Evolutionary conservation across 1,284 basidiomycete species (phyloP).

Genomic region (Puccinia polysora): DNA sequence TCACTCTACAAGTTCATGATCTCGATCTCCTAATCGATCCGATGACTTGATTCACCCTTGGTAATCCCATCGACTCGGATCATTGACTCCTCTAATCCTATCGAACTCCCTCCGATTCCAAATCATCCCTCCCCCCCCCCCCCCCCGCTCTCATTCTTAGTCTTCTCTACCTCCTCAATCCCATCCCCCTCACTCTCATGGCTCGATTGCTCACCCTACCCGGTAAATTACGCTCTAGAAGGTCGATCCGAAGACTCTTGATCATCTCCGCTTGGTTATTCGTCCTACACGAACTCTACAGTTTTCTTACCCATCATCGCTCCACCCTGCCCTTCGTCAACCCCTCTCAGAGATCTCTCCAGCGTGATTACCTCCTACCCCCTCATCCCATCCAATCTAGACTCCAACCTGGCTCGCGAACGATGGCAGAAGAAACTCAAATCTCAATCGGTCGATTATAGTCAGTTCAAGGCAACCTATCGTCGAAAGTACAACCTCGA

Average conservation of each 20-base stretch:
- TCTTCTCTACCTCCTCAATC: no score
- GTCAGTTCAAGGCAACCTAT: constrained; percentile 30
- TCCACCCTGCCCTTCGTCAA: constrained; percentile 15
- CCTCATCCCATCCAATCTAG: constrained; percentile 38
- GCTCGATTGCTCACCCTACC: constrained; percentile 33
- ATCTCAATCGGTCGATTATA: constrained; percentile 37
- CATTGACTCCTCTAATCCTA: no score
- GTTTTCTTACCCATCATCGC: constrained; percentile 24
- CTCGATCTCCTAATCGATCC: no score
- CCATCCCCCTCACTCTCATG: no score
- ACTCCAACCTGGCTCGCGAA: constrained; percentile 17
- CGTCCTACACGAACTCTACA: constrained; percentile 38
- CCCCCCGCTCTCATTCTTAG: no score
- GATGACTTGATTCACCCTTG: no score
- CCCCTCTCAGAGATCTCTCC: neutral
- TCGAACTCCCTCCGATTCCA: no score
- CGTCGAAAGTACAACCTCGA: constrained; percentile 29
- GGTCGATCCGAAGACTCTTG: constrained; percentile 40
- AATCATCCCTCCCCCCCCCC: no score
- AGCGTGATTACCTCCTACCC: constrained; percentile 24
- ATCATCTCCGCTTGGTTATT: constrained; percentile 37
- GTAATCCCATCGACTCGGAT: no score
- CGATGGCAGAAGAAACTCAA: constrained; percentile 37
- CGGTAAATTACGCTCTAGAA: constrained; percentile 41
- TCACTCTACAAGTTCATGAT: no score